Evolutionary conservation across 805 yeast species (phyloP).

Genomic region (Kodamaea sagamina): DNA sequence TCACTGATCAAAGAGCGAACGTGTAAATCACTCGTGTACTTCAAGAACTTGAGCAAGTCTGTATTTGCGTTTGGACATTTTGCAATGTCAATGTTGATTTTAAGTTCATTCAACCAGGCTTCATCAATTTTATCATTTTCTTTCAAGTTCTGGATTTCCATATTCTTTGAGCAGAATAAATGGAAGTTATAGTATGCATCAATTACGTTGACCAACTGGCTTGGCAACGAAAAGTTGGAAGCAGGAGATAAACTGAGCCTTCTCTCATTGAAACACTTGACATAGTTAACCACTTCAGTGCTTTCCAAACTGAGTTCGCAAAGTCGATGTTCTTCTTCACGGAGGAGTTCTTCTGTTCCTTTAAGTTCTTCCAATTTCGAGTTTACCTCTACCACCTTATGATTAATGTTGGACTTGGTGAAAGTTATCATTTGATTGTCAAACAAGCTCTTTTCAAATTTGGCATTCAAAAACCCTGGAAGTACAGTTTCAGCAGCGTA

Average conservation of each 20-base stretch:
- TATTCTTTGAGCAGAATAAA: constrained; percentile 22
- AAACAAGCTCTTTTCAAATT: constrained; percentile 58
- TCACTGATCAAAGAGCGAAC: constrained; percentile 51
- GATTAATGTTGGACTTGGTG: constrained; percentile 14
- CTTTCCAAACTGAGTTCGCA: constrained; percentile 29
- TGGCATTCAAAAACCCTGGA: constrained; percentile 74
- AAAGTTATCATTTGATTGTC: constrained; percentile 24
- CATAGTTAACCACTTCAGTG: constrained; percentile 37
- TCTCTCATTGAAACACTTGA: constrained; percentile 46
- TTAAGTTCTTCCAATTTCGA: constrained; percentile 15
- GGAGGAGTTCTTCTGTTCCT: constrained; percentile 14
- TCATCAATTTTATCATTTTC: constrained; percentile 29
- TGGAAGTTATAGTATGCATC: constrained; percentile 46
- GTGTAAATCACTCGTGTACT: constrained; percentile 35
- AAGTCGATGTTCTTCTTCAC: constrained; percentile 16
- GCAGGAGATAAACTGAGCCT: constrained; percentile 83
- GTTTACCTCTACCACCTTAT: constrained; percentile 17
- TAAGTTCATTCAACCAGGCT: constrained; percentile 28
- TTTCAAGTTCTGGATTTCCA: constrained; percentile 22
- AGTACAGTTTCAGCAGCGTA: constrained; percentile 79
- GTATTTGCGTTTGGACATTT: constrained; percentile 39
- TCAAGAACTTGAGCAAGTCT: constrained; percentile 41
- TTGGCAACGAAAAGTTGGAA: constrained; percentile 72
- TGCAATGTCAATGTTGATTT: constrained; percentile 25
- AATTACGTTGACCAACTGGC: constrained; percentile 55